Conservation (phyloP, 352 stramenopile species). For the Pythium volutum region DNA sequence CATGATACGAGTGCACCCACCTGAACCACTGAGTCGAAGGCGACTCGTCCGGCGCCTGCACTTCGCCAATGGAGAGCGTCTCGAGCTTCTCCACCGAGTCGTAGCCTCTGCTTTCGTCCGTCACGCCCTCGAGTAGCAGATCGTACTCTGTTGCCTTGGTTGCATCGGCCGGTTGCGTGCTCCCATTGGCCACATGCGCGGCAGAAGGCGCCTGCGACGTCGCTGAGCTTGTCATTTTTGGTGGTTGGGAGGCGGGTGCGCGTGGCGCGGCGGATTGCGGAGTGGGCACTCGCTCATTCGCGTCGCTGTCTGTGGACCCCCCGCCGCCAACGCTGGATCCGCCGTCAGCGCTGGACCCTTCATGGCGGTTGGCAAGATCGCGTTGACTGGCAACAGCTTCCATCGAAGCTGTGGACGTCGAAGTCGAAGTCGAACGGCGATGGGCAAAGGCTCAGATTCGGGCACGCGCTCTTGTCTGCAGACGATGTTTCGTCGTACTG, state of each 20-base stretch:
- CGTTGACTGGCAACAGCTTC: neutral
- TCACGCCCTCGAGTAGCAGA: constrained; percentile 14
- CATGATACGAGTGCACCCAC: neutral
- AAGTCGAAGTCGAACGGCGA: neutral
- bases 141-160: constrained; percentile 15
- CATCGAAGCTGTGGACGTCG: neutral
- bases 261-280: neutral
- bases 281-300: neutral
- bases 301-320: neutral
- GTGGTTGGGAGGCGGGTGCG: neutral
- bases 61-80: constrained; percentile 45
- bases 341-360: neutral
- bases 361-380: neutral
- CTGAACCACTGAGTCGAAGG: constrained; percentile 28
- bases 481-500: too few relatives aligned
- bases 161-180: neutral
- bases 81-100: constrained; percentile 54
- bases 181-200: neutral
- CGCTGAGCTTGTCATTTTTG: constrained; percentile 23
- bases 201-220: neutral
- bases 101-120: constrained; percentile 22
- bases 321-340: neutral
- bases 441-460: neutral
- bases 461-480: too few relatives aligned
- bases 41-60: constrained; percentile 48